Percentiles rank a stretch among this genome's conserved stretches.
Conservation (phyloP, 768 basidiomycete species). For the Rhizopogon rudus region DNA sequence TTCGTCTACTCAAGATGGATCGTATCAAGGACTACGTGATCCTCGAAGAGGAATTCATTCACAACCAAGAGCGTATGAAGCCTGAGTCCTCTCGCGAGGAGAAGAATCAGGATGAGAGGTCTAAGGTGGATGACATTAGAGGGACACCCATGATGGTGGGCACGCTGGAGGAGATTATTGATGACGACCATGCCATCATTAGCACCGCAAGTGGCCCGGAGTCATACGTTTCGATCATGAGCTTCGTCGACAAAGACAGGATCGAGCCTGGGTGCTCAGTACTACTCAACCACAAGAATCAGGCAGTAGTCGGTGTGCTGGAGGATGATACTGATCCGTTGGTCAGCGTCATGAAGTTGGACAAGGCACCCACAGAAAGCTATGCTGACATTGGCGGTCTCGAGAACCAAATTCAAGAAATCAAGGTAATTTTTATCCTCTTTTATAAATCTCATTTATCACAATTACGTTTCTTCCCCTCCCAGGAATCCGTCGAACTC, state of each 20-base stretch:
- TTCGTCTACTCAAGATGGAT: constrained; percentile 94
- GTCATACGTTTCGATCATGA: constrained; percentile 96
- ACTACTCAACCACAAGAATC: constrained; percentile 92
- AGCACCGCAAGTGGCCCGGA: constrained; percentile 93
- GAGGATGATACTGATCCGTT: constrained; percentile 94
- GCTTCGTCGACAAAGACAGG: constrained; percentile 96
- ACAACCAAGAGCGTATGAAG: constrained; percentile 88
- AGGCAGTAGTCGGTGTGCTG: constrained; percentile 91
- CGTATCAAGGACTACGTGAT: constrained; percentile 97
- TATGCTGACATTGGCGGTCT: constrained; percentile 98
- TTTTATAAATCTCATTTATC: background rate
- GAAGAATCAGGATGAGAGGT: constrained; percentile 93
- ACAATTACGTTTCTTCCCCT: background rate
- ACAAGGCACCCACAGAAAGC: constrained; percentile 98
- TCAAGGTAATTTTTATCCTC: constrained; percentile 59
- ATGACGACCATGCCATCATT: constrained; percentile 99
- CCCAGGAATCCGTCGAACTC: constrained; percentile 93
- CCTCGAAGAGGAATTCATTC: constrained; percentile 92
- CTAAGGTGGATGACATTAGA: constrained; percentile 88
- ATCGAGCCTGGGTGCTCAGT: constrained; percentile 96
- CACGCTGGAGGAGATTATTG: constrained; percentile 95
- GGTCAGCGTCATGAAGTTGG: constrained; percentile 97
- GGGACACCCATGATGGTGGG: constrained; percentile 99
- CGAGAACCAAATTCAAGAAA: constrained; percentile 97
- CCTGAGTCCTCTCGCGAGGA: constrained; percentile 87